Evolutionary conservation across 306 rosid species (phyloP).

Genomic region (Fragaria ananassa): DNA sequence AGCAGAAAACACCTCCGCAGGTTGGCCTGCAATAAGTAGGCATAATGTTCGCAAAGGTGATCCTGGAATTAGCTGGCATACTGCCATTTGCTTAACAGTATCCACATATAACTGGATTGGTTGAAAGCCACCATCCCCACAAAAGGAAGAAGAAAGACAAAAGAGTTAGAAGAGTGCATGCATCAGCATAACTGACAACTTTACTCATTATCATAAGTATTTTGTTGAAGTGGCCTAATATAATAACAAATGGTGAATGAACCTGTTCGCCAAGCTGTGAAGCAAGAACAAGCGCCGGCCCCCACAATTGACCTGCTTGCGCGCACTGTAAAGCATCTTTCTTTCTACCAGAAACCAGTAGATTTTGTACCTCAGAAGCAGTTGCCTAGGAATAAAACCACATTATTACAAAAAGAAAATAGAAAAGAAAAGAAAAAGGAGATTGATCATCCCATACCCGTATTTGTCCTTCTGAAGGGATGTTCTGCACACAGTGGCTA

Average conservation of each 20-base stretch:
- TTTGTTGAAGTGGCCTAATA: conserved; percentile 10
- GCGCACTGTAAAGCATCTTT: conserved; percentile 85
- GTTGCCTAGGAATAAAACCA: conserved; percentile 56
- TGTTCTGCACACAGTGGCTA: conserved; percentile 60
- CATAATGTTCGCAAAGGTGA: conserved; percentile 93
- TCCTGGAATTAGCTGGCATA: conserved; percentile 71
- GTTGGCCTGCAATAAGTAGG: conserved; percentile 91
- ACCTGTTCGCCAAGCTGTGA: conserved; percentile 94
- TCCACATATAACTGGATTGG: conserved; percentile 81
- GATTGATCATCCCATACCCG: conserved; percentile 39
- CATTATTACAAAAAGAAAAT: conserved; percentile 18
- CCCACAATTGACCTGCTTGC: conserved; percentile 97
- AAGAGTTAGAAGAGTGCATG: background rate
- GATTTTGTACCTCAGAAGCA: conserved; percentile 86
- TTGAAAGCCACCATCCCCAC: conserved; percentile 22
- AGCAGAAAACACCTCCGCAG: conserved; percentile 75
- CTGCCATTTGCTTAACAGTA: conserved; percentile 92
- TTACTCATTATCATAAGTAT: conserved; percentile 19
- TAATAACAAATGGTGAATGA: conserved; percentile 18
- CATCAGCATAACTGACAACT: conserved; percentile 15
- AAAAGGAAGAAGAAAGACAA: background rate
- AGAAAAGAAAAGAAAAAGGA: conserved; percentile 5
- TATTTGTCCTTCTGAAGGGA: conserved; percentile 79
- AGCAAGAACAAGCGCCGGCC: conserved; percentile 95
- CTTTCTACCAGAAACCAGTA: conserved; percentile 84